Evolutionary conservation across 345 rosid species (phyloP).

Genomic region (Xanthoceras sorbifolium): DNA sequence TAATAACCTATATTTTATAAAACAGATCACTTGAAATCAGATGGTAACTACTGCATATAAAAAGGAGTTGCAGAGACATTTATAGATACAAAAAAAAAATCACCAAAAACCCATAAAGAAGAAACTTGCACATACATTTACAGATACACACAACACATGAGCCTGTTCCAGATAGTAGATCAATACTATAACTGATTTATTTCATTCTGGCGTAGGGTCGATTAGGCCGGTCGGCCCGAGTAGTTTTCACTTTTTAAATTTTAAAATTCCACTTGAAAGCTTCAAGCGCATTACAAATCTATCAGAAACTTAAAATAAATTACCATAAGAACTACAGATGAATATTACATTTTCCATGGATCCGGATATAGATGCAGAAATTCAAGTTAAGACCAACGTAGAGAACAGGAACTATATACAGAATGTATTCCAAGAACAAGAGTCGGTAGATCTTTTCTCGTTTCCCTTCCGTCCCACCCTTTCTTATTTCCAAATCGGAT

Average conservation of each 20-base stretch:
- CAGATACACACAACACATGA: neutral
- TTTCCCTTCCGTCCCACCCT: slow-evolving; percentile 11
- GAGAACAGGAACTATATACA: slow-evolving; percentile 8
- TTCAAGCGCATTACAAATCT: slow-evolving; percentile 6
- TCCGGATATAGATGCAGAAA: neutral
- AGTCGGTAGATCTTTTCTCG: neutral
- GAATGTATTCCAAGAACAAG: slow-evolving; percentile 11
- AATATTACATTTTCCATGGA: slow-evolving; percentile 13
- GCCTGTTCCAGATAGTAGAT: neutral
- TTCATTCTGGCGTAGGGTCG: neutral
- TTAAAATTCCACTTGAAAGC: slow-evolving; percentile 17
- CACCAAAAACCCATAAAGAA: neutral
- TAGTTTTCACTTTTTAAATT: neutral
- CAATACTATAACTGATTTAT: slow-evolving; percentile 3
- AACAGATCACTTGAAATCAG: neutral
- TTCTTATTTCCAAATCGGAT: neutral
- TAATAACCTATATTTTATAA: too few species aligned
- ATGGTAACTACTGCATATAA: neutral
- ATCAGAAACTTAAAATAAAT: slow-evolving; percentile 7
- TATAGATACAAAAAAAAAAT: too few species aligned
- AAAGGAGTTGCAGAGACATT: too few species aligned
- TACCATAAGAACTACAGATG: neutral
- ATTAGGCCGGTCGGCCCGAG: neutral
- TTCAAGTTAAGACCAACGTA: neutral
- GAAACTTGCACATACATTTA: neutral